A percentile compares a stretch with the other conserved stretches of the same genome.
Evolutionary conservation across 106 monocot genomes (phyloP).

Genomic region (Narthecium ossifragum): DNA sequence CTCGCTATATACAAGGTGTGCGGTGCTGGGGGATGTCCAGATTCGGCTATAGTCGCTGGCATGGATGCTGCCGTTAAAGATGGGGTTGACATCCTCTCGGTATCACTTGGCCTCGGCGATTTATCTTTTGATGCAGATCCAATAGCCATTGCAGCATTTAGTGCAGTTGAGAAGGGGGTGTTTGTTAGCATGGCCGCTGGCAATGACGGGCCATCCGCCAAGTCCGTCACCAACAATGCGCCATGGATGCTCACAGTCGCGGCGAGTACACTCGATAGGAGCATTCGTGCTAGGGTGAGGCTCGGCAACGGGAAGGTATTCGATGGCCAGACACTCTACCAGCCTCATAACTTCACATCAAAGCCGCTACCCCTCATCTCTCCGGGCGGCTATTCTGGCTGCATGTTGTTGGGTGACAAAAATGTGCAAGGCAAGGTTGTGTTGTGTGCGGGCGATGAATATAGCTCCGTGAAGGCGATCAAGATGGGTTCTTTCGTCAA

Average conservation of each 20-base stretch:
- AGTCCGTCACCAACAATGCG: conserved; percentile 28
- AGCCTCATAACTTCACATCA: background rate
- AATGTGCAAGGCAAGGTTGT: conserved; percentile 35
- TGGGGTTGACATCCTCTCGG: conserved; percentile 35
- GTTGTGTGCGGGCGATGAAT: conserved; percentile 15
- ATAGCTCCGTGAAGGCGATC: background rate
- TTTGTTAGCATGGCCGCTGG: conserved; percentile 43
- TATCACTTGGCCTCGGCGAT: conserved; percentile 24
- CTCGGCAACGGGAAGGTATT: conserved; percentile 9
- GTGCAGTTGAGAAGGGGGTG: conserved; percentile 35
- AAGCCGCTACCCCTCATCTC: background rate
- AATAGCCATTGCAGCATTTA: conserved; percentile 28
- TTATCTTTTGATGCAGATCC: conserved; percentile 13
- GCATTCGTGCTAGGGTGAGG: background rate
- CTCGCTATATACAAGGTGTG: conserved; percentile 57
- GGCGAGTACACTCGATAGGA: conserved; percentile 4
- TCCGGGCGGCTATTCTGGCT: background rate
- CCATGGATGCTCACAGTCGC: conserved; percentile 22
- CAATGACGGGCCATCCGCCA: conserved; percentile 23
- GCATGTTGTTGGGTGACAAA: background rate
- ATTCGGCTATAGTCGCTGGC: conserved; percentile 25
- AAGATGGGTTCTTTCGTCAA: conserved; percentile 26
- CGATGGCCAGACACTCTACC: background rate
- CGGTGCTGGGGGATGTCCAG: background rate
- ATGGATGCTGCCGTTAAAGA: conserved; percentile 36